Percentiles rank a stretch among this genome's conserved stretches.
These are phyloP conservation scores for Opeltia flavorubescens DNA, from an alignment of 495 filamentous ascomycete species.

Conservation along the genomic window DNA sequence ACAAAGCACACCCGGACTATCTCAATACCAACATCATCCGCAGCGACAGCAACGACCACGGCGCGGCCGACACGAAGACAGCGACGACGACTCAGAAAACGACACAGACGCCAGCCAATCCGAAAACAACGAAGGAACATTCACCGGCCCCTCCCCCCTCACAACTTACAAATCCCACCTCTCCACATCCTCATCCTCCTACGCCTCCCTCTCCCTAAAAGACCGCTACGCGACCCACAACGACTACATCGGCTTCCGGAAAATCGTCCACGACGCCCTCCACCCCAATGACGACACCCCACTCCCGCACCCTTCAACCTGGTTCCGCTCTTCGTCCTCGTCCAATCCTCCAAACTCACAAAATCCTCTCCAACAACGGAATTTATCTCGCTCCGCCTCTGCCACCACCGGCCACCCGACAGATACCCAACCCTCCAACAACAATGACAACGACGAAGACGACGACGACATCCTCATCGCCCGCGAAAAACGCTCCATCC, in stretches of 20 bases:
- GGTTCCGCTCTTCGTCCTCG: slow-evolving; percentile 44
- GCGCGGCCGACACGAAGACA: slow-evolving; percentile 16
- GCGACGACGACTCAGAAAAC: slow-evolving; percentile 17
- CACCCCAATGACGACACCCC: slow-evolving; percentile 49
- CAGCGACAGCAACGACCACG: slow-evolving; percentile 9
- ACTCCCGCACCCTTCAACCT: slow-evolving; percentile 53
- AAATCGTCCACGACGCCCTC: slow-evolving; percentile 60
- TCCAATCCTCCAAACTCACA: slow-evolving; percentile 23
- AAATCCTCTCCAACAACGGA: neutral
- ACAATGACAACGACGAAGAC: too few relatives aligned
- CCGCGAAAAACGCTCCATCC: slow-evolving; percentile 52
- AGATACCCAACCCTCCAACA: slow-evolving; percentile 5
- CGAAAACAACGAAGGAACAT: slow-evolving; percentile 14
- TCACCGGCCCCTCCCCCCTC: slow-evolving; percentile 19
- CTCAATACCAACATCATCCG: slow-evolving; percentile 10
- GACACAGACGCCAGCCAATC: slow-evolving; percentile 16
- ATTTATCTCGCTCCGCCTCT: neutral
- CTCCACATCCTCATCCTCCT: neutral
- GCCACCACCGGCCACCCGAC: neutral
- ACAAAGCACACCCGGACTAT: slow-evolving; percentile 14
- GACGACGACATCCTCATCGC: slow-evolving; percentile 68
- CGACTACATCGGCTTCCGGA: slow-evolving; percentile 65
- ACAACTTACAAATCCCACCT: slow-evolving; percentile 2
- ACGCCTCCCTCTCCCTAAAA: slow-evolving; percentile 1
- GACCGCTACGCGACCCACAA: slow-evolving; percentile 58